Base-by-base conservation (phyloP, 176 grass and related monocot species). In the Triticum timopheevii region DNA sequence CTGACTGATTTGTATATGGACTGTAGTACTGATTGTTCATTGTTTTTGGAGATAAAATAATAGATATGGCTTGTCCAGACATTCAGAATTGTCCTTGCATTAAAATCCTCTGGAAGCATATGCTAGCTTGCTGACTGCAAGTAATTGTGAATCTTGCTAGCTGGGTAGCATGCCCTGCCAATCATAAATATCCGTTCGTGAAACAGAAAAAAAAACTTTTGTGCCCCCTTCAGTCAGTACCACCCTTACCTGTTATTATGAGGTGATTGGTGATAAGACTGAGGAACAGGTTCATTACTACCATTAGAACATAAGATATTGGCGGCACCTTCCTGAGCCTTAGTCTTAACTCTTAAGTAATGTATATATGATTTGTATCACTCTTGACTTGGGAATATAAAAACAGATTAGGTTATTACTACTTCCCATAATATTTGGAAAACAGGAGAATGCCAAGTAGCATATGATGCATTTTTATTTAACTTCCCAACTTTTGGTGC, bases 101-200 rank as follows among this genome's bases (percentile, higher is more conserved):
- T 70, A 30, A 49, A 69, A 71, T 73, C 67, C 65, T 78, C 49
- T 70, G 35, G 11, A 82, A 82, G 31, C 17, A n/a, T 77, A 69
- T 38, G 13, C 40, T 86, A 77, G 58, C 30, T 65, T 78, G 58
- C 31, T 65, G 73, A 78, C 36, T 86, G 30, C 83, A 77, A 86
- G 3, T 68, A 35, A 69, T 49, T 68, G 42, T 34, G 36, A 77
- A 61, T 84, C 22, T 19, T 82, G 50, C 25, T 23, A 69, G 20
- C 33, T 30, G 22, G 4, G n/a, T 35, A 73, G 23, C 56, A 71
- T 6, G 25, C 83, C 36, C 15, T 40, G 6, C 33, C 27, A 68
- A 15, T 77, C 62, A 30, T 83, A 74, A 69, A 40, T 59, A 79
- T 71, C 10, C 16, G 66, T 67, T 40, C 62, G 69, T 68, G 73